Percentiles rank a stretch among this genome's conserved stretches.
phyloP scores from a whole-genome alignment of 2,329 filamentous ascomycete species.

The Neofusicoccum sp. region DNA sequence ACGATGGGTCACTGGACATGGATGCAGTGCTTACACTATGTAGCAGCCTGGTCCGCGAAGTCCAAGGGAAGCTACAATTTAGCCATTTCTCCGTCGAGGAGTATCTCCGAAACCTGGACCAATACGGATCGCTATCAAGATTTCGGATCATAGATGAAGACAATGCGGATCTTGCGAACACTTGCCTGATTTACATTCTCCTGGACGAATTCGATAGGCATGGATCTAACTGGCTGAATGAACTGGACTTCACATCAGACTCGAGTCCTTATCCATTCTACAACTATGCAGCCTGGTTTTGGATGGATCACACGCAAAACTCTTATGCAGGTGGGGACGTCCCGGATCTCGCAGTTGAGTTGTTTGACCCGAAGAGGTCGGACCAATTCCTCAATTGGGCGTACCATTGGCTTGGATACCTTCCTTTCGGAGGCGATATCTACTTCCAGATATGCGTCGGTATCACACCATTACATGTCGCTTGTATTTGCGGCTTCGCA shows the following conservation, averaged over 20 bases:
- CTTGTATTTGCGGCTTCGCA: not conserved
- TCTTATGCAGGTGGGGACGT: not conserved
- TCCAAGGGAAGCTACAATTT: not conserved
- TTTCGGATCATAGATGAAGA: not conserved
- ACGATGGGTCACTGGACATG: not conserved
- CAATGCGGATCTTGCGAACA: not conserved
- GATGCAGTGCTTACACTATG: not conserved
- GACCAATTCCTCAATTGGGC: not conserved
- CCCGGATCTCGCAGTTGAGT: not conserved
- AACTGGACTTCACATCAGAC: not conserved
- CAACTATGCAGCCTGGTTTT: not conserved
- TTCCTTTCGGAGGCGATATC: too few species aligned
- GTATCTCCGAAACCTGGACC: not conserved
- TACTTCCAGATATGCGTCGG: not conserved
- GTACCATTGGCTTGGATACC: too few species aligned
- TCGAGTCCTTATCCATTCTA: not conserved
- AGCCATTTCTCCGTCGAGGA: constrained; percentile 1
- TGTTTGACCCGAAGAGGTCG: not conserved
- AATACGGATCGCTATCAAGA: not conserved
- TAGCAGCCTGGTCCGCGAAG: not conserved
- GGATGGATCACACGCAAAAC: not conserved
- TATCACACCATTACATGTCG: not conserved
- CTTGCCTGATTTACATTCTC: not conserved
- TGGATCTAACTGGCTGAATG: not conserved
- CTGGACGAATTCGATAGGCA: not conserved